These are phyloP conservation scores for Magnusiomyces sp. DNA, from an alignment of 1,139 yeast genomes.

Conservation along the genomic window DNA sequence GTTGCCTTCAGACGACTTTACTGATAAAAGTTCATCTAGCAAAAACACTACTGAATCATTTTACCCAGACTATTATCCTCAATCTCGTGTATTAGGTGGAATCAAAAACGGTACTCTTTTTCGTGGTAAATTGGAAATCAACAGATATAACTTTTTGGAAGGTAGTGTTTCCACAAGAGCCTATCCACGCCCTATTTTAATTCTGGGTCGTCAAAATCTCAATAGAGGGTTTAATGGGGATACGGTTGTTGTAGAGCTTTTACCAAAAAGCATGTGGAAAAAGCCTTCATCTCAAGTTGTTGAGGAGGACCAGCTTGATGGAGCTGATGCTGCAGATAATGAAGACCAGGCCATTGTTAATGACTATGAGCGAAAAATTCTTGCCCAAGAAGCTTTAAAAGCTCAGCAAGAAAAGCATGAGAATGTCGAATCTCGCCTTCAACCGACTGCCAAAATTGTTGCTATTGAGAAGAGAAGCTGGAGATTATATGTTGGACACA, in stretches of 20 bases:
- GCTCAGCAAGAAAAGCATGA: conserved; percentile 44
- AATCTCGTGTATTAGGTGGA: conserved; percentile 84
- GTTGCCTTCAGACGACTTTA: conserved; percentile 50
- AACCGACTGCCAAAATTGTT: conserved; percentile 89
- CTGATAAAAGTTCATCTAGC: no score
- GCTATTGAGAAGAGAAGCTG: conserved; percentile 86
- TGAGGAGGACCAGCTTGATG: conserved; percentile 62
- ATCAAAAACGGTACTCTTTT: conserved; percentile 76
- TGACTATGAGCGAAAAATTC: conserved; percentile 64
- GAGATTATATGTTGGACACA: conserved; percentile 94
- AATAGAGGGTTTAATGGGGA: conserved; percentile 93
- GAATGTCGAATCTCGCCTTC: conserved; percentile 37
- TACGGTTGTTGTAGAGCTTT: conserved; percentile 78
- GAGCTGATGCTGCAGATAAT: conserved; percentile 41
- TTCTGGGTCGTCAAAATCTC: conserved; percentile 74
- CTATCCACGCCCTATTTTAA: conserved; percentile 71
- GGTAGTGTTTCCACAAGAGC: conserved; percentile 71
- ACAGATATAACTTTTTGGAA: conserved; percentile 81
- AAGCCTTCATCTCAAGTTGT: conserved; percentile 71
- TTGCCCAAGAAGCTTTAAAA: conserved; percentile 67
- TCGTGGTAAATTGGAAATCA: conserved; percentile 75
- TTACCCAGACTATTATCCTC: conserved; percentile 72
- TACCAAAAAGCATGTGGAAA: conserved; percentile 85
- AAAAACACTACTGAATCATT: conserved; percentile 39
- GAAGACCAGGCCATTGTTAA: conserved; percentile 44